Evolutionary conservation across 2,329 filamentous ascomycete species (phyloP).

Genomic region (Colletotrichum phormii): DNA sequence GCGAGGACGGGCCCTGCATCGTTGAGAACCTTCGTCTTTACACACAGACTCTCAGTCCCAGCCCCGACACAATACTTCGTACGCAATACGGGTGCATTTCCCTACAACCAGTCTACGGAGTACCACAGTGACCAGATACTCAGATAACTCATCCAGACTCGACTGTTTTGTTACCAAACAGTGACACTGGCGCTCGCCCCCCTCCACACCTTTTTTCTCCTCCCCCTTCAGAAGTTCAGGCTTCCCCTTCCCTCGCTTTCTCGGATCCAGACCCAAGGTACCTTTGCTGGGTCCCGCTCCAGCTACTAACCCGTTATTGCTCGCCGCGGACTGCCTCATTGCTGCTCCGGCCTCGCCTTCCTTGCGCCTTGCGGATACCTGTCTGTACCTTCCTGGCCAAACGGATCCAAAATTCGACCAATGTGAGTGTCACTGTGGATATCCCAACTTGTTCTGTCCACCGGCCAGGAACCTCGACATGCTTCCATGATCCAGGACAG

Average conservation of each 20-base stretch:
- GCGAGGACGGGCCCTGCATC: background rate
- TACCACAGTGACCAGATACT: background rate
- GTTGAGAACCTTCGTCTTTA: background rate
- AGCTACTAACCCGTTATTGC: constrained; percentile 1
- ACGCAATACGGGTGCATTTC: too few species aligned
- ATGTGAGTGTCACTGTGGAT: constrained; percentile 7
- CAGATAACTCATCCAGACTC: too few species aligned
- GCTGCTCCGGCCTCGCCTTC: background rate
- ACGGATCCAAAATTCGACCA: background rate
- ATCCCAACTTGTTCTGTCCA: background rate
- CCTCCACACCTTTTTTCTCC: background rate
- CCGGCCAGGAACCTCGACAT: background rate
- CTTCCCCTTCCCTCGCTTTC: background rate
- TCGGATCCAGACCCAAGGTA: background rate
- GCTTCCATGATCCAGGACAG: background rate
- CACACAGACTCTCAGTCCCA: background rate
- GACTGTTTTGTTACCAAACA: too few species aligned
- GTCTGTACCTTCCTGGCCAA: background rate
- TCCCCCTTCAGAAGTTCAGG: too few species aligned
- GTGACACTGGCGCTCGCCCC: too few species aligned
- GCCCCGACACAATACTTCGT: background rate
- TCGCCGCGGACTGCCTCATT: background rate
- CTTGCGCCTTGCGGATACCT: background rate
- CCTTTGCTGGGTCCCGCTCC: background rate
- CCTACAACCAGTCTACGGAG: too few species aligned